Evolutionary conservation across 495 filamentous ascomycete genomes (phyloP), one percentile per base, ranked within the genome.

Genomic region (Aspergillus heteromorphus): DNA sequence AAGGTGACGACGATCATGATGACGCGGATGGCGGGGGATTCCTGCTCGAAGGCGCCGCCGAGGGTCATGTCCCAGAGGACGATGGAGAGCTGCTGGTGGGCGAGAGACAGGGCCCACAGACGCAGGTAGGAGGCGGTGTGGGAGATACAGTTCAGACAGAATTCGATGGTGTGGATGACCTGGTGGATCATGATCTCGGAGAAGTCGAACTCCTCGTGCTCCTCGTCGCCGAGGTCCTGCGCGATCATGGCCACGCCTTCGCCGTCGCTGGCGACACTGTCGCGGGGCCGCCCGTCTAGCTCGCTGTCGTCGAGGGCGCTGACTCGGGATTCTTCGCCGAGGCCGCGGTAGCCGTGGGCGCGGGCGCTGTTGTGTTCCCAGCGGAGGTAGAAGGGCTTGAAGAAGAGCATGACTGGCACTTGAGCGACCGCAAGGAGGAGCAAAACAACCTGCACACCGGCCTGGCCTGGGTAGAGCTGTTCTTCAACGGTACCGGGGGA

Each of bases 131-230:
- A 97, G 9, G 93, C 93, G 4, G 93, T 99, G 74, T 99, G 93
- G 6, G 93, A 97, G 61, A 99, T 92, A 75, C 91, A 97, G 76
- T 97, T 97, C 59, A 99, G 81, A 72, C 93, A 97, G 75, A 99
- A 99, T 77, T 98, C 93, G 63, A 98, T 97, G 19, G 93, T 98
- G 73, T 98, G 93, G 65, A 98, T 98, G 66, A 96, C 87, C 68
- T 99, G 93, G 70, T 99, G 93, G 64, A 99, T 99, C 89, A 97
- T 95, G 59, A 91, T 78, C 61, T 99, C 93, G 30, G 82, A 79
- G 66, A 97, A 97, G 55, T 97, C 93, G 68, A 99, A 99, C 63
- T 97, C 93, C 63, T 90, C 95, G 62, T 96, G 89, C 53, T 86
- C 85, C 18, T 81, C 85, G 27, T 83, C 75, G 31, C 81, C 82